Evolutionary conservation across 306 rosid genomes (phyloP), one percentile per base, ranked within the genome.

Genomic region (Myrica gale): DNA sequence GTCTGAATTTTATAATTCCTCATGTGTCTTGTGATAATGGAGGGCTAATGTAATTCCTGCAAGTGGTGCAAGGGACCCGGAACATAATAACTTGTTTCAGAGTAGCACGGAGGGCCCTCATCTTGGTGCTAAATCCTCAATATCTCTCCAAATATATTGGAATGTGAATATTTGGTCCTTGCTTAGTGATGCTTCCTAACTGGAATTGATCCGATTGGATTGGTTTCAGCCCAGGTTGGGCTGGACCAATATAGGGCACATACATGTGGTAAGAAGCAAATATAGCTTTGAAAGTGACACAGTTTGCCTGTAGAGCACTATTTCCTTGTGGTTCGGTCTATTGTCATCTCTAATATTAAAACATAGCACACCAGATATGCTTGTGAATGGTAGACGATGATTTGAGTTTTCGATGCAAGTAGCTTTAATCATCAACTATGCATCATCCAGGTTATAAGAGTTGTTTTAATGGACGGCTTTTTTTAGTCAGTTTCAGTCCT

Each of bases 181-280:
- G 16, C 32, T 6, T 57, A 4, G 17, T 74, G 54, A 57, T 52
- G 43, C 56, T 56, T 73, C 77, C 68, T 12, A 73, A 73, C 55
- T 56, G 54, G 45, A 71, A 32, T 32, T 32, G 37, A 32, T 32
- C 37, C 2, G 37, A 32, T 32, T 32, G 37, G 37, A 32, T 32
- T 32, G 37, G 37, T 32, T 32, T 32, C 37, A 32, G 37, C 37
- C 37, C 37, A 32, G 37, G 3, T 32, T 32, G 37, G 37, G 37
- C 37, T 32, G 37, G 37, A 32, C 10, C 51, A 7, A 46, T 46
- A 52, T 52, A 11, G 7, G 41, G 44, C 32, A 26, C n/a, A 12
- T 12, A 15, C 12, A 32, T 61, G 19, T 32, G 16, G 4, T 19
- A 52, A 52, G 13, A 52, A 52, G 57, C 57, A 52, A 16, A 52